Percentiles rank a stretch among this genome's conserved stretches.
These are phyloP conservation scores for Allodekkera sacchari DNA, from an alignment of 805 yeast species.

Conservation along the genomic window DNA sequence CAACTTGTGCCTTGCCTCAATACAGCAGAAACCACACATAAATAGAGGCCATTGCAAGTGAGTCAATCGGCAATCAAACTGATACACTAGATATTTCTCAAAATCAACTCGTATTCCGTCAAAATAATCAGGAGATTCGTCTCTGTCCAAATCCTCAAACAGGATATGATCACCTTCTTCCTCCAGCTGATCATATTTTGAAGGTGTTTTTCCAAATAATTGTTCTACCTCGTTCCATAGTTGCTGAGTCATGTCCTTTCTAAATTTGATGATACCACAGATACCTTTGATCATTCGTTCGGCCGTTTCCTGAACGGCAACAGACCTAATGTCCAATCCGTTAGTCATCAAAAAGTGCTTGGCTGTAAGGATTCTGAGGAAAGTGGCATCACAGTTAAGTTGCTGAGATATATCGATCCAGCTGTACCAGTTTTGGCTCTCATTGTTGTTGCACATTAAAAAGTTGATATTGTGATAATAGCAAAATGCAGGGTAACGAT, in stretches of 20 bases:
- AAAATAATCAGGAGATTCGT: too few relatives aligned
- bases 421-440: slow-evolving; percentile 24
- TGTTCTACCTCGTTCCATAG: too few relatives aligned
- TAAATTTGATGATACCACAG: slow-evolving; percentile 15
- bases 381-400: slow-evolving; percentile 29
- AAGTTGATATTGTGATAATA: too few relatives aligned
- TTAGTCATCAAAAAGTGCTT: slow-evolving; percentile 14
- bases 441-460: too few relatives aligned
- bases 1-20: slow-evolving; percentile 20
- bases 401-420: slow-evolving; percentile 30
- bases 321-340: slow-evolving; percentile 19
- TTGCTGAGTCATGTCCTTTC: too few relatives aligned
- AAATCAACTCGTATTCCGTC: too few relatives aligned
- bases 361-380: slow-evolving; percentile 29
- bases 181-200: too few relatives aligned
- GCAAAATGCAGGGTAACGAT: too few relatives aligned
- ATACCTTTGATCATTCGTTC: slow-evolving; percentile 22
- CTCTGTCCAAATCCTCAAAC: slow-evolving; percentile 4
- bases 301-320: slow-evolving; percentile 22
- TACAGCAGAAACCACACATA: slow-evolving; percentile 26
- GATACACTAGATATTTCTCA: slow-evolving; percentile 21
- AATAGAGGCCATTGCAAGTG: slow-evolving; percentile 31
- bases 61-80: slow-evolving; percentile 25
- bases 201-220: too few relatives aligned
- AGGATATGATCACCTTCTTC: too few relatives aligned